Evolutionary conservation across 768 basidiomycete genomes (phyloP), one percentile per base, ranked within the genome.

Genomic region (Phylloporus arenicola): DNA sequence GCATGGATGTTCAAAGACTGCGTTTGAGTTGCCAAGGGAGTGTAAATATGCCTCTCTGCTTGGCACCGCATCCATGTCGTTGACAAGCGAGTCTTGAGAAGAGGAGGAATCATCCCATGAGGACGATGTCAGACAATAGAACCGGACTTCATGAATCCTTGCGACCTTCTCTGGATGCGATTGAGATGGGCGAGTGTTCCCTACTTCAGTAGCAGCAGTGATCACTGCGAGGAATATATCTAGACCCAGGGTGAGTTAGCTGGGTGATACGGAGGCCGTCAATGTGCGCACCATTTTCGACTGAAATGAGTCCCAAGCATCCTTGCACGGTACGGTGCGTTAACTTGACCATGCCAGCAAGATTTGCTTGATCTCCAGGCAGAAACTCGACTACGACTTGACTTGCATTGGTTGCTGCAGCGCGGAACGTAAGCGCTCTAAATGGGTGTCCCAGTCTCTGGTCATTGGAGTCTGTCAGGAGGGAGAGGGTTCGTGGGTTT

Each of bases 331-430:
- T 69, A 47, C 86, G 80, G 50, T 71, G 83, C n/a, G 86, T 86
- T 47, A 92, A 62, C 56, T 78, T 78, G 46, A 88, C 73, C 29
- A 85, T 72, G 51, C 75, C 79, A 22, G 72, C 61, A 37, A 89
- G 73, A 61, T 92, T 82, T 34, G 94, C 77, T 59, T 89, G 78
- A 45, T 81, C 74, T 55, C 82, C 83, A 0, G 78, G 82, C 11
- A 94, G 68, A 60, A 94, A 92, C 68, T 95, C 92, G 20, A 95
- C 91, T 38, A 94, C 79, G 40, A 88, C 87, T 63, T 90, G 87
- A 22, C 65, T 67, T 9, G 79, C 67, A 52, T 64, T 69, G 39
- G 65, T 63, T 48, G 71, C 74, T 19, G 83, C 81, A 20, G 80
- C 76, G 43, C 87, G 85, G 65, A 92, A 90, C 43, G 86, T 77